Evolutionary conservation across 306 rosid species (phyloP).

Genomic region (Pterocarpus santalinus): DNA sequence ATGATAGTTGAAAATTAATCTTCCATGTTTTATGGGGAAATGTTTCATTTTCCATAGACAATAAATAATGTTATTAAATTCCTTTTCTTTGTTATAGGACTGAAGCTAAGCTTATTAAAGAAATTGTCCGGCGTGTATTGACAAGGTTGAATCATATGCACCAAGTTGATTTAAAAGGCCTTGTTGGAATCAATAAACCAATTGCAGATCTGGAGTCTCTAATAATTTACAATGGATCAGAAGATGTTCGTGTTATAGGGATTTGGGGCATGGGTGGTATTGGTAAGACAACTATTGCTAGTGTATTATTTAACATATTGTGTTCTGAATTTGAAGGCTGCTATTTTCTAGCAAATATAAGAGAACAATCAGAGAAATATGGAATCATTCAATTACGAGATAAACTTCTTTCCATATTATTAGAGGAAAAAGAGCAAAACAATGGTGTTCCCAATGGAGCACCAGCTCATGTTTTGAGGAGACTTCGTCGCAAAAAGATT

Average conservation of each 20-base stretch:
- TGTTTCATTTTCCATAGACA: too few relatives aligned
- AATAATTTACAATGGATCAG: background rate
- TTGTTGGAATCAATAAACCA: background rate
- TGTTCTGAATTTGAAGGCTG: background rate
- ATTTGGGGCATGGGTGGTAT: background rate
- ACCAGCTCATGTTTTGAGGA: background rate
- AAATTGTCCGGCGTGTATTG: background rate
- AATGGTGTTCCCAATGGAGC: background rate
- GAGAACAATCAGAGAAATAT: background rate
- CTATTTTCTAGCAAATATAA: background rate
- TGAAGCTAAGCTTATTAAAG: background rate
- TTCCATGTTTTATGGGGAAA: background rate
- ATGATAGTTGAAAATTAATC: too few relatives aligned
- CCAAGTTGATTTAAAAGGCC: background rate
- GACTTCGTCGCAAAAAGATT: background rate
- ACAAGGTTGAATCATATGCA: background rate
- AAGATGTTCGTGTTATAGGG: background rate
- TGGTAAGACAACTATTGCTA: background rate
- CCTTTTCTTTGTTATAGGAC: background rate
- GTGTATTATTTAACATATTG: background rate
- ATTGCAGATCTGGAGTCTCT: too few relatives aligned
- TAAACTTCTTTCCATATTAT: background rate
- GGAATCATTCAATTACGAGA: background rate
- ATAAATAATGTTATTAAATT: too few relatives aligned
- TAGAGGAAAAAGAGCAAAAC: background rate